Evolutionary conservation across 441 rosid species (phyloP).

Genomic region (Mallotus repandus): DNA sequence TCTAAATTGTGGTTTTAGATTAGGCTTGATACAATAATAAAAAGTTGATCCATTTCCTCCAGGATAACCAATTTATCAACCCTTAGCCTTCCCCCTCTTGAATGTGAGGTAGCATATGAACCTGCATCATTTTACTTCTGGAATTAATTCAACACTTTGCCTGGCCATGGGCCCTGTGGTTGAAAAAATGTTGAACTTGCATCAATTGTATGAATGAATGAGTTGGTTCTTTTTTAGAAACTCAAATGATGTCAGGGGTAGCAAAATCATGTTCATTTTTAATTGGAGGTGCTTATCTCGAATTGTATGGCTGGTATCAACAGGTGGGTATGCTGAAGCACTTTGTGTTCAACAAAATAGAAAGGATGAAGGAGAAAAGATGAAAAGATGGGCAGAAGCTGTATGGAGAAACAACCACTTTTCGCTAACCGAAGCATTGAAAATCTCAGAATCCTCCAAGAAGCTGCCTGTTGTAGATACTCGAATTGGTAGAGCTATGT

Average conservation of each 20-base stretch:
- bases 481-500: conserved; percentile 47
- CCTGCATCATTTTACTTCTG: background rate
- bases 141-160: background rate
- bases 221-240: background rate
- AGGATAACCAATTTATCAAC: background rate
- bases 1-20: background rate
- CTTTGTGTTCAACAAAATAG: conserved; percentile 74
- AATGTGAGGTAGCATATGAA: background rate
- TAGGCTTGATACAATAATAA: background rate
- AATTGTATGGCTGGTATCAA: conserved; percentile 15
- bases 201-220: background rate
- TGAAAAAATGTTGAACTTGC: background rate
- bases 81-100: background rate
- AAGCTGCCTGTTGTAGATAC: conserved; percentile 51
- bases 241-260: background rate
- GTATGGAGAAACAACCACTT: conserved; percentile 38
- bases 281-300: background rate
- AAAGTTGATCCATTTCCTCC: background rate
- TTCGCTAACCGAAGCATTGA: conserved; percentile 63
- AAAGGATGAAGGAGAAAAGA: conserved; percentile 61
- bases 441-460: conserved; percentile 34
- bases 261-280: background rate
- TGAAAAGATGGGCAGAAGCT: conserved; percentile 26
- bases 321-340: conserved; percentile 77
- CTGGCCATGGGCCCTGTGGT: background rate